Evolutionary conservation across 2,329 filamentous ascomycete genomes (phyloP), one percentile per base, ranked within the genome.

Genomic region (Salinomyces thailandicus): DNA sequence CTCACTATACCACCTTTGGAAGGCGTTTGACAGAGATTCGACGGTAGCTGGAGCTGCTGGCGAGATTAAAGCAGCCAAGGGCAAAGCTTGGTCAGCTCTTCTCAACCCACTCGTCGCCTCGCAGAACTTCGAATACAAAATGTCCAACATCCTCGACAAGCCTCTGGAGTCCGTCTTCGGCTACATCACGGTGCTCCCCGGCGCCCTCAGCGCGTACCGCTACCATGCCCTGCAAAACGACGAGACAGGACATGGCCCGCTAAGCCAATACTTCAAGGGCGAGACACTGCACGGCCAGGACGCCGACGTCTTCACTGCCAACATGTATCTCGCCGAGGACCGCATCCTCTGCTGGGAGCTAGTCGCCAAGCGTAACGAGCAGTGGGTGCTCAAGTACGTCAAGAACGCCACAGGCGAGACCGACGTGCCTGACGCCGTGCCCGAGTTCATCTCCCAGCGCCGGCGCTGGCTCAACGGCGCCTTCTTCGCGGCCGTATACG

Each of bases 61-160:
- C 48, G 91, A 98, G 61, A 98, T 98, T 62, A 94, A 89, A 58
- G 91, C 91, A 0, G 93, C 93, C 64, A 93, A 95, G 60, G 91
- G 91, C 5, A 85, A 80, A 48, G 78, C 74, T 16, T 87, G 85
- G 55, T 67, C 77, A 4, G 85, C 89, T 44, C 71, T 98, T 12
- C 67, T 98, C 31, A 98, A 98, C 53, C 91, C 91, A 0, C 70
- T 98, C 5, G 89, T 98, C 12, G 91, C 91, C 0, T 93, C 86
- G 31, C 91, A 98, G 54, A 98, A 98, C 59, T 98, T 98, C 49
- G 91, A 98, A 67, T 98, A 98, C 69, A 98, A 98, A 63, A 95
- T 98, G 85, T 94, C 86, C 27, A 98, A 98, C 53, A 98, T 98
- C 52, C 71, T 98, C 17, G 91, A 98, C 59, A 98, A 98, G 61